These are phyloP conservation scores for Coemansia aciculifera DNA, from an alignment of 192 early-diverging fungal genomes.

Conservation along the genomic window DNA sequence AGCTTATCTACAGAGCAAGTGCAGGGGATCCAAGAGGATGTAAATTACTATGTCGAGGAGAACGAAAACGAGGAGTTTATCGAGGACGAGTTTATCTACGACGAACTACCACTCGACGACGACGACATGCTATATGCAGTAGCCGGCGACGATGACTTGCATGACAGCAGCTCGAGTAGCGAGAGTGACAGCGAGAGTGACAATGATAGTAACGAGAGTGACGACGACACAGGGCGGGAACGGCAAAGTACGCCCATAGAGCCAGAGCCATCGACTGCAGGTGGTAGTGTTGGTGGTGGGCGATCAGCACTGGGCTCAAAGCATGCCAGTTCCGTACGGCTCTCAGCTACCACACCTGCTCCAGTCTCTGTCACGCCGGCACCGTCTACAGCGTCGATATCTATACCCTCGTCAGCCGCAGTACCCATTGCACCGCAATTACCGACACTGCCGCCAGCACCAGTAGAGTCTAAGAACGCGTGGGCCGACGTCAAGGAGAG, in stretches of 20 bases:
- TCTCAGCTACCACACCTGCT: conserved; percentile 1
- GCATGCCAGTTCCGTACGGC: conserved; percentile 15
- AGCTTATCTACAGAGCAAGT: conserved; percentile 84
- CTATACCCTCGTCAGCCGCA: background rate
- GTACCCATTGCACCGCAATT: conserved; percentile 30
- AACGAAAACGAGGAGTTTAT: conserved; percentile 92
- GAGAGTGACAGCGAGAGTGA: conserved; percentile 17
- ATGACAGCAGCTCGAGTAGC: conserved; percentile 20
- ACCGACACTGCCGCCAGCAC: conserved; percentile 49
- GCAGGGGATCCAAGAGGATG: conserved; percentile 77
- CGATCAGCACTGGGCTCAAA: conserved; percentile 26
- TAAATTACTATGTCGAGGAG: conserved; percentile 88
- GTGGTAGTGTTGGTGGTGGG: background rate
- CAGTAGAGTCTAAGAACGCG: conserved; percentile 50
- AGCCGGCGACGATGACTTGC: conserved; percentile 63
- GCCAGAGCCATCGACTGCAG: conserved; percentile 22
- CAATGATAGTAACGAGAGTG: conserved; percentile 9
- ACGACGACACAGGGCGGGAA: conserved; percentile 11
- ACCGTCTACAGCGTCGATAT: background rate
- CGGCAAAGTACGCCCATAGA: conserved; percentile 8
- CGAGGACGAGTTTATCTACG: conserved; percentile 92
- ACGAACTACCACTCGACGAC: conserved; percentile 89
- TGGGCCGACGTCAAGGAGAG: conserved; percentile 55
- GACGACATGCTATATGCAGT: conserved; percentile 81
- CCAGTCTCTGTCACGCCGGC: background rate